These are phyloP conservation scores for Kwoniella bestiolae DNA, from an alignment of 768 basidiomycete species.

Conservation along the genomic window DNA sequence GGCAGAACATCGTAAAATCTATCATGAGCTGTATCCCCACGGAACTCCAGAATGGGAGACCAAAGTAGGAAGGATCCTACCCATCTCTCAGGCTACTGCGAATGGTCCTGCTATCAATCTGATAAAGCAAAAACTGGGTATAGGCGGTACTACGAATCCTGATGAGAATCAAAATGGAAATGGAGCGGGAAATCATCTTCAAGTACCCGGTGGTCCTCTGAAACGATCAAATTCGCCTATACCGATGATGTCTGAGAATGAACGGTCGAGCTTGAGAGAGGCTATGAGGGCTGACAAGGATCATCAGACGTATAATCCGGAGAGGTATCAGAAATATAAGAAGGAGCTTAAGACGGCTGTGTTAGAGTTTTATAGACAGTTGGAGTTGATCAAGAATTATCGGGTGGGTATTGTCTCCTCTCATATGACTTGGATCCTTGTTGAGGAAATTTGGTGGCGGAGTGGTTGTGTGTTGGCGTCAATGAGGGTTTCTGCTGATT, in stretches of 20 bases:
- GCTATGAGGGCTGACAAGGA: constrained; percentile 46
- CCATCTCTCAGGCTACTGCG: constrained; percentile 16
- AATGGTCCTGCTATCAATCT: constrained; percentile 6
- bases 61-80: constrained; percentile 37
- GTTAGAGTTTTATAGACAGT: constrained; percentile 79
- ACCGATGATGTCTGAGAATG: constrained; percentile 12
- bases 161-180: constrained; percentile 6
- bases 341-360: constrained; percentile 81
- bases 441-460: too few species aligned
- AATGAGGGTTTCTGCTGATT: too few species aligned
- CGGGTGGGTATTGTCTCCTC: constrained; percentile 63
- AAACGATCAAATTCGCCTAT: constrained; percentile 8
- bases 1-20: constrained; percentile 66
- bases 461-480: too few species aligned
- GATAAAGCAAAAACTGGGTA: constrained; percentile 15
- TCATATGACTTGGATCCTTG: not conserved
- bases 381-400: constrained; percentile 88
- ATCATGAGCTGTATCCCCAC: constrained; percentile 54
- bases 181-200: not conserved
- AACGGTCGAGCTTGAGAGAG: constrained; percentile 26
- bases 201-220: constrained; percentile 1
- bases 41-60: constrained; percentile 49
- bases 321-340: constrained; percentile 82
- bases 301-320: constrained; percentile 64
- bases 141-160: not conserved